phyloP scores from a whole-genome alignment of 768 basidiomycete genomes.

The Kwoniella botswanensis region DNA sequence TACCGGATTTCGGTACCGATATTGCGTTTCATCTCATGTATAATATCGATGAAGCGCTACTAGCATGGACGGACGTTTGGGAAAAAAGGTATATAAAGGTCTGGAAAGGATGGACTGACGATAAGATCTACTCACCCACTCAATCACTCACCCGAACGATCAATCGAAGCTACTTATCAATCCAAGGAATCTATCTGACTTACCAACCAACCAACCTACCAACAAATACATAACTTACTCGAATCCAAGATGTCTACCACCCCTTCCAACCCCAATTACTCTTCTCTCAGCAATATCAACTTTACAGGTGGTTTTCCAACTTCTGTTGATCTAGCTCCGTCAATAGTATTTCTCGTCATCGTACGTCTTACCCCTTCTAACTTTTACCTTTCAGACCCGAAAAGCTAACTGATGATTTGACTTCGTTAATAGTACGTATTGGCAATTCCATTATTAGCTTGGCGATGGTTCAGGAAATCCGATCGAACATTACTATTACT shows the following conservation, averaged over 20 bases:
- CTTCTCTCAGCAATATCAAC: conserved; percentile 25
- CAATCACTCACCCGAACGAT: neutral
- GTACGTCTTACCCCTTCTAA: conserved; percentile 16
- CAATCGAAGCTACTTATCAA: neutral
- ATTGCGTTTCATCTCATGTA: neutral
- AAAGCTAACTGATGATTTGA: neutral
- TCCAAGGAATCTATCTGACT: neutral
- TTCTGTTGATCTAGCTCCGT: conserved; percentile 32
- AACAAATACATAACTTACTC: neutral
- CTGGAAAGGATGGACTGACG: neutral
- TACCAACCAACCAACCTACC: neutral
- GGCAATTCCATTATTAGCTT: conserved; percentile 21
- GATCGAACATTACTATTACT: conserved; percentile 24
- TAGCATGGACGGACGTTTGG: neutral
- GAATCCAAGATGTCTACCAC: conserved; percentile 17
- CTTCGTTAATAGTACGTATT: conserved; percentile 25
- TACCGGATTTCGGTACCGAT: conserved; percentile 4
- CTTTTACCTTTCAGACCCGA: neutral
- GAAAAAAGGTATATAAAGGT: conserved; percentile 7
- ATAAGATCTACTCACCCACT: neutral
- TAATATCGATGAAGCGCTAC: neutral
- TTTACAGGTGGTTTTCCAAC: conserved; percentile 36
- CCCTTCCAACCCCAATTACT: neutral
- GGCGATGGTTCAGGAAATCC: conserved; percentile 7
- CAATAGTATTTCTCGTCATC: conserved; percentile 31